Base-by-base conservation (phyloP, 2,329 filamentous ascomycete species). In the Lomentospora prolificans region DNA sequence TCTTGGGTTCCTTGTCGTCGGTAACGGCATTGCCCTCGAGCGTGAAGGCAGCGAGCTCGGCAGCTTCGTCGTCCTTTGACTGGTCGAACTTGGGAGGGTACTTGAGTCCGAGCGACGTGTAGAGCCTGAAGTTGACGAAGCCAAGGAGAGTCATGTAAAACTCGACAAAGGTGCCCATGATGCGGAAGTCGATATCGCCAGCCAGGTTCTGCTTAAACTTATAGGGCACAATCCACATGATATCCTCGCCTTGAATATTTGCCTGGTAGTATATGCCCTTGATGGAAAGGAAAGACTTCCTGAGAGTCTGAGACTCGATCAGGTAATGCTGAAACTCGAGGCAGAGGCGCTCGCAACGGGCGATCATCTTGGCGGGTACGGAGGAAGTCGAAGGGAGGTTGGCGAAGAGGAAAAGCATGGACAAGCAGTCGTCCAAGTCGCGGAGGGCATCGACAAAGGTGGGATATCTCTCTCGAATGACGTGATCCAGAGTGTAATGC, bases 251-350 rank as follows among this genome's bases (percentile, higher is more conserved):
- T 70, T 96, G 90, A 59, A 99, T 95, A 53, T 86, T 96, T 24
- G 92, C 94, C 74, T 97, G 92, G 73, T 97, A 99, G 76, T 99
- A 99, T 66, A 99, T 97, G 59, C 94, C 94, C 79, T 99, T 99
- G 74, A 99, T 97, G 1, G 90, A 96, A 61, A 99, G 75, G 76
- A 99, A 99, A 0, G 91, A 96, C 75, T 96, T 97, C 66, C 89
- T 87, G 63, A 99, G 75, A 64, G 89, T 90, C 72, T 95, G 84
- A 44, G 92, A 95, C 50, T 86, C 82, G 67, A 99, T 99, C 60
- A 99, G 80, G 72, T 96, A 99, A 76, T 97, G 94, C 74, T 97
- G 88, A 71, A 99, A 99, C 74, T 99, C 94, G 70, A 92, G 85
- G 64, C 87, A 92, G 55, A 99, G 76, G 56, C 90, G 85, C 75